Evolutionary conservation across 805 yeast genomes (phyloP).

Genomic region (Zygosaccharomyces gambellarensis): DNA sequence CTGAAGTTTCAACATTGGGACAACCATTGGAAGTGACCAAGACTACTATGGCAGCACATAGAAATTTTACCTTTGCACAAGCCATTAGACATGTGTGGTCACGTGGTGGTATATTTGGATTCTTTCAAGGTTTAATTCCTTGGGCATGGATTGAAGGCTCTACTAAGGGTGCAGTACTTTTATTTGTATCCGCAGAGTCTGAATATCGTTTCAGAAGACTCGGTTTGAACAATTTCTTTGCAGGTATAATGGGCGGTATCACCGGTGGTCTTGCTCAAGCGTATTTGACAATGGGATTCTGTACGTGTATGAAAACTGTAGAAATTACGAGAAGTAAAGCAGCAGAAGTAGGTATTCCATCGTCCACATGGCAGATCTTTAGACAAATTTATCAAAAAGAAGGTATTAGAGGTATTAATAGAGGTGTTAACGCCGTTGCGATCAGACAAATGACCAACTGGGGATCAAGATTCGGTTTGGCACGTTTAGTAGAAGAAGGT

Average conservation of each 20-base stretch:
- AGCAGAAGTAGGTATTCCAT: constrained; percentile 50
- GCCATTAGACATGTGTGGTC: constrained; percentile 79
- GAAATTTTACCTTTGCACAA: constrained; percentile 60
- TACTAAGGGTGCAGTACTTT: constrained; percentile 95
- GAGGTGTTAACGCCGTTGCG: constrained; percentile 99
- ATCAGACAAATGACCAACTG: constrained; percentile 97
- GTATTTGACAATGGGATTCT: constrained; percentile 93
- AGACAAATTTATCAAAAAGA: constrained; percentile 76
- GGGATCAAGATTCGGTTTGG: constrained; percentile 95
- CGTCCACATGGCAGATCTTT: constrained; percentile 80
- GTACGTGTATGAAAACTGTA: constrained; percentile 98
- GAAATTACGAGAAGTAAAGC: constrained; percentile 89
- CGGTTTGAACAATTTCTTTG: constrained; percentile 66
- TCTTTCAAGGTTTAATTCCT: constrained; percentile 95
- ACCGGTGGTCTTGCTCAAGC: constrained; percentile 96
- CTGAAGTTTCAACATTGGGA: constrained; percentile 91
- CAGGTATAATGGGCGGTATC: constrained; percentile 96
- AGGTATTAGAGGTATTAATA: constrained; percentile 91
- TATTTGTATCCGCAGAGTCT: constrained; percentile 88
- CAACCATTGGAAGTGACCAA: constrained; percentile 95
- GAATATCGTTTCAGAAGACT: constrained; percentile 67
- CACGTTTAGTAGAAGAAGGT: constrained; percentile 84
- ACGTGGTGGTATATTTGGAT: constrained; percentile 88
- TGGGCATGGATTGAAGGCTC: constrained; percentile 99
- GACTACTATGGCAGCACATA: constrained; percentile 98